Base-by-base conservation (phyloP, 108 stramenopile species). In the Hondaea fermentalgiana region DNA sequence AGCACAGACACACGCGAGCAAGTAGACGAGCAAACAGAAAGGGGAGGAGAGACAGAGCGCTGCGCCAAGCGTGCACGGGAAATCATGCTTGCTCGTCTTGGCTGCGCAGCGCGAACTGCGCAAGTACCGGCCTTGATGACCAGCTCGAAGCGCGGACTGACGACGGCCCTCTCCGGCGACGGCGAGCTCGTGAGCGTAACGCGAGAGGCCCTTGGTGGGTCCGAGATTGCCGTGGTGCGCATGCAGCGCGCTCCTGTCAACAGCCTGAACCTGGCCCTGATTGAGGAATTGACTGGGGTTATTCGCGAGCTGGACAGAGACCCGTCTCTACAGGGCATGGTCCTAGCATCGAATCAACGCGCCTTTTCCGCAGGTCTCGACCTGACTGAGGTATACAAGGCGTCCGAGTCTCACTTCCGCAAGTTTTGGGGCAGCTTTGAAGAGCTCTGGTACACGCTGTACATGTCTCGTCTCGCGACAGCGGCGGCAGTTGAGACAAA, bases 311-410 rank as follows among this genome's bases (percentile, higher is more conserved):
- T 83, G 6, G 76, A 12, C 12, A 17, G 12, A 6, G 76, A 83
- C 0, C 19, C 10, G 8, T 6, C 44, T 8, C 16, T 83, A 45
- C 17, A 53, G 23, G 76, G 76, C n/a, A 23, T 83, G 17, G 76
- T 83, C 1, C 45, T 83, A 8, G 51, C n/a, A 45, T 83, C 76
- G 76, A 23, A 53, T 12, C 49, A 83, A 45, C 57, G 8, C 57
- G 87, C 35, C 57, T 87, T 58, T 57, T 87, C 57, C 12, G 87
- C 87, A 21, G 87, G 87, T 16, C 87, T 87, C 17, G 87, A 87
- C 57, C 87, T 87, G 53, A 8, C 5, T 5, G 57, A 87, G 19
- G 57, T 87, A 5, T 5, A 58, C 57, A 58, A 87, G 14, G 57
- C 43, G 29, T 58, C 57, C 17, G 28, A 58, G 55, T 8, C 17